A percentile compares a stretch with the other conserved stretches of the same genome.
Evolutionary conservation across 78 protist genomes (phyloP).

Genomic region (Dictyostelium capitatum): DNA sequence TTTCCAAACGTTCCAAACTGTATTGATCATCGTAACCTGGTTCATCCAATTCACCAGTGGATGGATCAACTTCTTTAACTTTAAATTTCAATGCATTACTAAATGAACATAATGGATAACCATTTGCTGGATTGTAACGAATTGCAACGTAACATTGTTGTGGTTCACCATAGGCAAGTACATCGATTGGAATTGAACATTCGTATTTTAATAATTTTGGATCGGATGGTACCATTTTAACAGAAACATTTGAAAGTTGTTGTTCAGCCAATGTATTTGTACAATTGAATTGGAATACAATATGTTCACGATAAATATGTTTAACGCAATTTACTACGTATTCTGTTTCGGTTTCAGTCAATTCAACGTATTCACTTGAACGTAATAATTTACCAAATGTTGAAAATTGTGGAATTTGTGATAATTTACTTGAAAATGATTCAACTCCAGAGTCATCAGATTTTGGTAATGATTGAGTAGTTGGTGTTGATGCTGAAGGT

Average conservation of each 20-base stretch:
- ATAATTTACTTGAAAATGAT: constrained; percentile 31
- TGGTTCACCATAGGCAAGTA: constrained; percentile 42
- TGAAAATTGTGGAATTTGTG: constrained; percentile 90
- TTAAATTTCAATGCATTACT: constrained; percentile 80
- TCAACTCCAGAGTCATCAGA: constrained; percentile 44
- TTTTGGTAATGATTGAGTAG: constrained; percentile 4
- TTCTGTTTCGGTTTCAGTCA: constrained; percentile 97
- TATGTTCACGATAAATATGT: constrained; percentile 88
- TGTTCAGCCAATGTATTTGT: constrained; percentile 94
- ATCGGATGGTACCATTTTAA: constrained; percentile 78
- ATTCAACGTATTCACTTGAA: constrained; percentile 78
- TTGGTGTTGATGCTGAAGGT: background rate
- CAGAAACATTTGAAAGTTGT: constrained; percentile 86
- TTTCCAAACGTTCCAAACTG: constrained; percentile 82
- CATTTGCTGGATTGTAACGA: constrained; percentile 27
- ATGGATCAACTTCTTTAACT: constrained; percentile 88
- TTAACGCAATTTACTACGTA: constrained; percentile 94
- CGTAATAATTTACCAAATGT: constrained; percentile 82
- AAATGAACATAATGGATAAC: constrained; percentile 47
- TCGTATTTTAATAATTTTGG: constrained; percentile 11
- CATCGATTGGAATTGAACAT: constrained; percentile 33
- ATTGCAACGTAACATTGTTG: constrained; percentile 56
- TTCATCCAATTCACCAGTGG: constrained; percentile 86
- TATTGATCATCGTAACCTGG: constrained; percentile 89
- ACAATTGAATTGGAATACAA: constrained; percentile 93